These are phyloP conservation scores for Xylaria arbuscula DNA, from an alignment of 2,329 filamentous ascomycete genomes.

Conservation along the genomic window DNA sequence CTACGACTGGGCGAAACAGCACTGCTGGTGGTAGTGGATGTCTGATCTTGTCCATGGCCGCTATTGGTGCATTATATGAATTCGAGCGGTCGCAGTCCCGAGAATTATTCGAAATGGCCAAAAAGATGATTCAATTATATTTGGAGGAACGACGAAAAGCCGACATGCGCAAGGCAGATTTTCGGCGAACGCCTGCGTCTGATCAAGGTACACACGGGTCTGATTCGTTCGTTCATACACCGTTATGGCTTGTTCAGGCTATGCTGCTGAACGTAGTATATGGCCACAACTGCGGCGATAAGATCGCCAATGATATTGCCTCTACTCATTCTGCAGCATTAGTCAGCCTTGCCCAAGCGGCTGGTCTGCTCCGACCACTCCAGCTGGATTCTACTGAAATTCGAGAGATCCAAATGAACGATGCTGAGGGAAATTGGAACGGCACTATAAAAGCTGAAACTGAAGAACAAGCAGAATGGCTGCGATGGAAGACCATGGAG, in stretches of 20 bases:
- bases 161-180: slow-evolving; percentile 75
- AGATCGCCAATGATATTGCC: slow-evolving; percentile 89
- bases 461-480: slow-evolving; percentile 80
- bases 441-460: slow-evolving; percentile 57
- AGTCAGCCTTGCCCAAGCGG: slow-evolving; percentile 89
- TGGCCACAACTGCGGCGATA: slow-evolving; percentile 93
- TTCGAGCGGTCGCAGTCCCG: slow-evolving; percentile 81
- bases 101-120: slow-evolving; percentile 90
- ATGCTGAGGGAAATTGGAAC: slow-evolving; percentile 61
- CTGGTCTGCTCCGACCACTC: slow-evolving; percentile 71
- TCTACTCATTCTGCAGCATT: slow-evolving; percentile 91
- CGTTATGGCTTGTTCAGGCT: slow-evolving; percentile 94
- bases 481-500: slow-evolving; percentile 87
- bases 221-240: slow-evolving; percentile 77
- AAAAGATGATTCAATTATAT: slow-evolving; percentile 94
- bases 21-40: slow-evolving; percentile 84
- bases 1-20: slow-evolving; percentile 69
- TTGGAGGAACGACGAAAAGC: slow-evolving; percentile 90
- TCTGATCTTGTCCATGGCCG: slow-evolving; percentile 86
- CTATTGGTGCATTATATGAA: slow-evolving; percentile 81
- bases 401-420: slow-evolving; percentile 68
- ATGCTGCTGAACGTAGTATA: slow-evolving; percentile 98
- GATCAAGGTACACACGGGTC: slow-evolving; percentile 61
- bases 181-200: slow-evolving; percentile 61
- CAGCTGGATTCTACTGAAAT: slow-evolving; percentile 59